These are phyloP conservation scores for Fusarium decemcellulare DNA, from an alignment of 2,329 filamentous ascomycete species.

Conservation along the genomic window DNA sequence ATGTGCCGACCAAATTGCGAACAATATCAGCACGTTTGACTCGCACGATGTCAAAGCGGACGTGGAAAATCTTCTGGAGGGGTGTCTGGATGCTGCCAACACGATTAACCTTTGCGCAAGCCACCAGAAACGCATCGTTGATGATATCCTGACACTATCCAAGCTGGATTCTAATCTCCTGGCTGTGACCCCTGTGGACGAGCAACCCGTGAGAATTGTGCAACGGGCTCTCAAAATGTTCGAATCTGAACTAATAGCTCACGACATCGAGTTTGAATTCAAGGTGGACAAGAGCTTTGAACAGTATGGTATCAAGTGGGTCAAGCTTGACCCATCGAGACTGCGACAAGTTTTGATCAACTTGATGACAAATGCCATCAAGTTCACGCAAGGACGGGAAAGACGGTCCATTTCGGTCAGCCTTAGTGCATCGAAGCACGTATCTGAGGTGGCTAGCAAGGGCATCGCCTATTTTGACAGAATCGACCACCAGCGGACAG, in stretches of 20 bases:
- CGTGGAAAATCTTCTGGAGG: conserved; percentile 65
- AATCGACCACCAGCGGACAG: conserved; percentile 54
- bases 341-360: conserved; percentile 84
- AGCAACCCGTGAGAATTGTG: conserved; percentile 77
- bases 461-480: conserved; percentile 64
- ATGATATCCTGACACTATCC: conserved; percentile 76
- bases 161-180: conserved; percentile 81
- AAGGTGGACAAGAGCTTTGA: conserved; percentile 77
- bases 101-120: conserved; percentile 86
- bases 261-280: conserved; percentile 80
- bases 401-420: conserved; percentile 73
- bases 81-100: conserved; percentile 81
- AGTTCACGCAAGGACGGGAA: conserved; percentile 74
- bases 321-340: conserved; percentile 81
- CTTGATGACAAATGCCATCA: conserved; percentile 77
- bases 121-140: conserved; percentile 81
- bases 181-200: conserved; percentile 78
- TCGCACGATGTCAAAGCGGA: conserved; percentile 56
- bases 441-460: conserved; percentile 56
- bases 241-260: conserved; percentile 79
- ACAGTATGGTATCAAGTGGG: conserved; percentile 77
- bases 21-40: conserved; percentile 62
- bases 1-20: conserved; percentile 80
- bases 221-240: conserved; percentile 83
- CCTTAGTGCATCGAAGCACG: conserved; percentile 73